Conservation (phyloP, 208 protist species). For the Trypanosoma boissoni region DNA sequence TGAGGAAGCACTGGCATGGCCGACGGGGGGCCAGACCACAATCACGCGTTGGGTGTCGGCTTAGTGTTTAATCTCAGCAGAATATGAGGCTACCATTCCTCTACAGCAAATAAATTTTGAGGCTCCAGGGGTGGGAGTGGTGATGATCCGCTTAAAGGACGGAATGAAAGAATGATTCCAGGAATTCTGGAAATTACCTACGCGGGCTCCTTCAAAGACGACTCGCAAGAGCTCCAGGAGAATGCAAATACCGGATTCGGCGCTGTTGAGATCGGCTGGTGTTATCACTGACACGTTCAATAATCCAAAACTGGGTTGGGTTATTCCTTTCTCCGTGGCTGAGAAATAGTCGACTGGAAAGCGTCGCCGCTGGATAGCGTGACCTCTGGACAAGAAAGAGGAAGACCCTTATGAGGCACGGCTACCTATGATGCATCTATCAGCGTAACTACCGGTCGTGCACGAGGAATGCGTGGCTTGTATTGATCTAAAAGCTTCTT, state of each 20-base stretch:
- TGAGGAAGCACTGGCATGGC: not conserved
- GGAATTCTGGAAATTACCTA: not conserved
- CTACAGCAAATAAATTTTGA: not conserved
- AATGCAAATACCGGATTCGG: not conserved
- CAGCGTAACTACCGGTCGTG: not conserved
- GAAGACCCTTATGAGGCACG: not conserved
- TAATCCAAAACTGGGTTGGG: not conserved
- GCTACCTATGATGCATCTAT: not conserved
- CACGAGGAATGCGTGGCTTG: not conserved
- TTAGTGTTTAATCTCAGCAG: not conserved
- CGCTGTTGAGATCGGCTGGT: not conserved
- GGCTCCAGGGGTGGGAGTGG: not conserved
- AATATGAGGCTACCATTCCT: not conserved
- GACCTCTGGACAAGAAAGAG: not conserved
- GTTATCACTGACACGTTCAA: not conserved
- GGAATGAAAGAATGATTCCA: not conserved
- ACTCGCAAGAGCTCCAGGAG: not conserved
- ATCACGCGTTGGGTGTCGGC: not conserved
- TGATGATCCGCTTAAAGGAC: not conserved
- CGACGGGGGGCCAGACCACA: not conserved
- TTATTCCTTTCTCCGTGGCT: not conserved
- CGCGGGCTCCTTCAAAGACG: not conserved
- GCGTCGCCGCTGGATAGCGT: not conserved
- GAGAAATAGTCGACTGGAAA: not conserved
- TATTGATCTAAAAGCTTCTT: not conserved